Evolutionary conservation across 1,284 basidiomycete genomes (phyloP).

Genomic region (Cystobasidiaceae sp.): DNA sequence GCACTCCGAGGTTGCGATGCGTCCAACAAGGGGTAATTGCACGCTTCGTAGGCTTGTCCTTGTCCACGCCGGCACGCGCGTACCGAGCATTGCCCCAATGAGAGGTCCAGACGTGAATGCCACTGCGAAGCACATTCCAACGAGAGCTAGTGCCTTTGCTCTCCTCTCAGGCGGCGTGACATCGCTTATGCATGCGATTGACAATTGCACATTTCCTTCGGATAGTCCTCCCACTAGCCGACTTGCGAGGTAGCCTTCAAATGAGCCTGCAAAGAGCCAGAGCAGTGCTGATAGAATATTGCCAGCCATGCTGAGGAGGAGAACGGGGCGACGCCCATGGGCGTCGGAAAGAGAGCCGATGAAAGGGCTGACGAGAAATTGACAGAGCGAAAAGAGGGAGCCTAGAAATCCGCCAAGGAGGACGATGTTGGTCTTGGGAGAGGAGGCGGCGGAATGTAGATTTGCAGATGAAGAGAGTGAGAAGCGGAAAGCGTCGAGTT

Average conservation of each 20-base stretch:
- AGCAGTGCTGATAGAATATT: slow-evolving; percentile 79
- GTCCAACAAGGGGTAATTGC: background rate
- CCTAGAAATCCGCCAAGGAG: slow-evolving; percentile 41
- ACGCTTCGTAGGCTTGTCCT: slow-evolving; percentile 50
- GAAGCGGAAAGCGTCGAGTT: background rate
- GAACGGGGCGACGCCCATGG: slow-evolving; percentile 73
- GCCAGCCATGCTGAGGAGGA: slow-evolving; percentile 81
- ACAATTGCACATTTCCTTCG: slow-evolving; percentile 60
- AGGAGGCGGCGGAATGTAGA: background rate
- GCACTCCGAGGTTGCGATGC: slow-evolving; percentile 50
- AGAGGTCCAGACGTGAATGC: slow-evolving; percentile 65
- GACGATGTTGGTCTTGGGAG: slow-evolving; percentile 34
- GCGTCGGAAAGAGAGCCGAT: slow-evolving; percentile 66
- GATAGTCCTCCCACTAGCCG: slow-evolving; percentile 51
- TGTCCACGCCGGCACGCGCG: slow-evolving; percentile 53
- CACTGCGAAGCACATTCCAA: slow-evolving; percentile 87
- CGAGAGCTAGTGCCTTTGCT: slow-evolving; percentile 73
- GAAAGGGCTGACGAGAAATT: slow-evolving; percentile 76
- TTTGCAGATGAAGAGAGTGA: slow-evolving; percentile 30
- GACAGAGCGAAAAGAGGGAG: slow-evolving; percentile 54
- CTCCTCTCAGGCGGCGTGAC: slow-evolving; percentile 58
- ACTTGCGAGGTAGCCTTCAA: slow-evolving; percentile 61
- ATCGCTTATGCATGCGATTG: slow-evolving; percentile 75
- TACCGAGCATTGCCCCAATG: background rate
- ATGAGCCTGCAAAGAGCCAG: slow-evolving; percentile 81